Evolutionary conservation across 306 rosid species (phyloP).

Genomic region (Potentilla sterilis): DNA sequence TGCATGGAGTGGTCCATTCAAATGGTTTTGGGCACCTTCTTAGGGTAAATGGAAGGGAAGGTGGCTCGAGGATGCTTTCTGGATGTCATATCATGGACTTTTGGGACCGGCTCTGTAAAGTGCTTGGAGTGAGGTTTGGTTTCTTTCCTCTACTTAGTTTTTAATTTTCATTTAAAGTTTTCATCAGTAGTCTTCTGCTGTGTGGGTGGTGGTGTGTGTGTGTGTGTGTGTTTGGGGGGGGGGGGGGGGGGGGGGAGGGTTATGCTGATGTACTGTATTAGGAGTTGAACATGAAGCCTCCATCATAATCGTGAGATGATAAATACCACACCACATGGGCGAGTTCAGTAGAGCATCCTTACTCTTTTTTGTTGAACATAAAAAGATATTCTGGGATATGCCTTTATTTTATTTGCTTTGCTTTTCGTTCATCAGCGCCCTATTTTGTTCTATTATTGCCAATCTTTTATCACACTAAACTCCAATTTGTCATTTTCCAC

Average conservation of each 20-base stretch:
- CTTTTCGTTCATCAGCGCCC: not conserved
- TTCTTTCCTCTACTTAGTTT: not conserved
- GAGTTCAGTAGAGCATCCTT: not conserved
- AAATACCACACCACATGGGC: not conserved
- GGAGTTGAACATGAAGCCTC: not conserved
- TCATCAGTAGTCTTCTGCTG: not conserved
- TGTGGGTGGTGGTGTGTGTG: too few species aligned
- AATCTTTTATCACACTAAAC: not conserved
- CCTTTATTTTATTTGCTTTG: not conserved
- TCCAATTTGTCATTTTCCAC: conserved; percentile 21
- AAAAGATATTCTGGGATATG: not conserved
- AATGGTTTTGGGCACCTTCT: conserved; percentile 98
- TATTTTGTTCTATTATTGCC: not conserved
- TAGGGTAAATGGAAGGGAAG: conserved; percentile 94
- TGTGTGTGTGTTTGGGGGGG: too few species aligned
- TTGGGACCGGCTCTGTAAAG: conserved; percentile 90
- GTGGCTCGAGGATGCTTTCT: conserved; percentile 80
- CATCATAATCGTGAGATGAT: not conserved
- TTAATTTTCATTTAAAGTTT: not conserved
- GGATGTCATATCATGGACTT: conserved; percentile 91
- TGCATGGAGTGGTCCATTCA: conserved; percentile 91
- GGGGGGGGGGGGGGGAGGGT: too few species aligned
- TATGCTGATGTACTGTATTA: too few species aligned
- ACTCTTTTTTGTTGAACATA: not conserved
- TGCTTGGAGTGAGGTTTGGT: conserved; percentile 80